Evolutionary conservation across 75 land plant genomes (phyloP).

Genomic region (Pseudotsuga menziesii): DNA sequence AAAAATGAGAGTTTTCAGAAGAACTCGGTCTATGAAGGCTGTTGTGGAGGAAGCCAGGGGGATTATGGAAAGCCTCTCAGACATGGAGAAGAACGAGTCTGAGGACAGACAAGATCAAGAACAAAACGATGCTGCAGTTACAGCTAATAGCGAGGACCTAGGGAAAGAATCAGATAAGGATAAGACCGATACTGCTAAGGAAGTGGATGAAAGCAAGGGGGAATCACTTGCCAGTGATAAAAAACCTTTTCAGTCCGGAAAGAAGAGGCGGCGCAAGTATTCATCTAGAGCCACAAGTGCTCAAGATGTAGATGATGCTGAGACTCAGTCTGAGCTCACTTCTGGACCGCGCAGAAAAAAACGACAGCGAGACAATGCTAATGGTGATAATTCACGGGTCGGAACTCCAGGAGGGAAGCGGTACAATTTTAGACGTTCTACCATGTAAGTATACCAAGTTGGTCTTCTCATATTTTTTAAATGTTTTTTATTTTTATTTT

Average conservation of each 20-base stretch:
- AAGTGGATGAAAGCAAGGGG: conserved; percentile 18
- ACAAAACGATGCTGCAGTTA: not conserved
- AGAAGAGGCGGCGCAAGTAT: conserved; percentile 33
- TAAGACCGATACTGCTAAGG: conserved; percentile 3
- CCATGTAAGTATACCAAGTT: conserved; percentile 52
- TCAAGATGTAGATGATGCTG: conserved; percentile 47
- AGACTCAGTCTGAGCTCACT: conserved; percentile 36
- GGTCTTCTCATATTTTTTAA: not conserved
- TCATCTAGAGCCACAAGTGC: conserved; percentile 31
- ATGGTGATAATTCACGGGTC: conserved; percentile 11
- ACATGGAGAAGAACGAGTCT: conserved; percentile 12
- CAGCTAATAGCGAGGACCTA: conserved; percentile 7
- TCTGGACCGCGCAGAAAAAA: conserved; percentile 57
- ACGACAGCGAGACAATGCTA: conserved; percentile 27
- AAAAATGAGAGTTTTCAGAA: conserved; percentile 21
- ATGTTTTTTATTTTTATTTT: not conserved
- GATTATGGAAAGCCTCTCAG: conserved; percentile 27
- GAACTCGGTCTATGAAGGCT: conserved; percentile 61
- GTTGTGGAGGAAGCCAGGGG: conserved; percentile 67
- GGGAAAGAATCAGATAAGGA: not conserved
- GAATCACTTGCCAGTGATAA: conserved; percentile 22
- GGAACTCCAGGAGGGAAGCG: conserved; percentile 47
- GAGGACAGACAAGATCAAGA: conserved; percentile 5
- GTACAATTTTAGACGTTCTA: conserved; percentile 80
- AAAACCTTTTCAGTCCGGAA: conserved; percentile 12